Evolutionary conservation across 2,329 filamentous ascomycete species (phyloP), one percentile per base, ranked within the genome.

Genomic region (Hypoxylon sp.): DNA sequence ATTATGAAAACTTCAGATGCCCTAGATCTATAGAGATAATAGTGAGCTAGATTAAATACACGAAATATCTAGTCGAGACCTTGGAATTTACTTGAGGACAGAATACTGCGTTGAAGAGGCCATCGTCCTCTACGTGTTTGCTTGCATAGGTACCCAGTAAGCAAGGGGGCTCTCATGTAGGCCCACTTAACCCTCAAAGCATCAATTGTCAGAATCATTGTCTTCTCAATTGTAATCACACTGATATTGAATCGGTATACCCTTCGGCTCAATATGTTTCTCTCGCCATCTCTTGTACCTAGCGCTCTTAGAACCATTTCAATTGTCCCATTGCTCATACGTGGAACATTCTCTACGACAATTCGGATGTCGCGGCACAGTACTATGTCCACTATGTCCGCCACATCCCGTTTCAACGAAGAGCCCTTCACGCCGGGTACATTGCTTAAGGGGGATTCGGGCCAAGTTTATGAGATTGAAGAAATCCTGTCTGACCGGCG

Each of bases 401-500:
- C 34, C 34, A n/a, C 14, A 9, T n/a, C 34, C 6, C 34, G 34
- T 38, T 38, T 38, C 14, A 38, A 38, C 34, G 34, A 38, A 38
- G 34, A 38, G 34, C 34, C 34, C 34, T 38, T 38, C 34, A 5
- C 14, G 5, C 34, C 34, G 5, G 14, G 34, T 32, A 45, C 57
- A 30, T 32, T 51, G 23, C 57, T 60, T 32, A 23, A 51, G n/a
- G 57, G 57, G 9, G 46, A 51, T 38, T 60, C 57, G 17, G 57
- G 57, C 46, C 57, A n/a, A 45, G 48, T 51, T 21, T 60, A 51
- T 45, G 51, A 63, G 41, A 66, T 68, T 14, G 53, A 70, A 60
- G 61, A 71, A 48, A 28, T 60, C 5, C 43, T 68, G 13, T 65
- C 49, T 17, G 48, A 65, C 30, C 58, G 66, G 36, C 58, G 58